Percentiles rank a stretch among this genome's conserved stretches.
phyloP scores from a whole-genome alignment of 495 filamentous ascomycete genomes.

The Darksidea phi region DNA sequence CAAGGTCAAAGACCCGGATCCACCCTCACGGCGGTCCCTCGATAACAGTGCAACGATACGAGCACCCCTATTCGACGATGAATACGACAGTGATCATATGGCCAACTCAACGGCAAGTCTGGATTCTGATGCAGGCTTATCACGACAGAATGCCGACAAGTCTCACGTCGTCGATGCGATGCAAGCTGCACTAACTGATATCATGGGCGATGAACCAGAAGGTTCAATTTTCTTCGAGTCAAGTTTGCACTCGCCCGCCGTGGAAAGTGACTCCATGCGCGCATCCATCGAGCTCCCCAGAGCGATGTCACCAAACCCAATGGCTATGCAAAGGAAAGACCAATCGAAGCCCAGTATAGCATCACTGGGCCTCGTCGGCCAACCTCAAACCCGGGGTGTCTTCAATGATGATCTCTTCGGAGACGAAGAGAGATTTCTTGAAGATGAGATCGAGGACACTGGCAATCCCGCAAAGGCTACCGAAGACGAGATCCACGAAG shows the following conservation, averaged over 20 bases:
- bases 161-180: conserved; percentile 79
- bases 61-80: conserved; percentile 62
- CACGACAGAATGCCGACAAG: conserved; percentile 41
- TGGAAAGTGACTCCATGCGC: conserved; percentile 52
- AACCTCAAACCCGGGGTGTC: conserved; percentile 76
- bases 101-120: conserved; percentile 61
- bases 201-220: conserved; percentile 74
- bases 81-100: conserved; percentile 63
- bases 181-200: conserved; percentile 91
- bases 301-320: conserved; percentile 41
- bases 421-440: conserved; percentile 81
- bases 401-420: conserved; percentile 93
- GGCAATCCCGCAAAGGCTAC: conserved; percentile 48
- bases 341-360: conserved; percentile 76
- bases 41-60: conserved; percentile 54
- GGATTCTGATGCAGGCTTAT: conserved; percentile 43
- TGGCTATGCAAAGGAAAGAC: conserved; percentile 49
- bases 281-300: conserved; percentile 55
- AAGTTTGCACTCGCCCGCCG: conserved; percentile 46
- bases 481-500: conserved; percentile 87
- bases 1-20: conserved; percentile 44
- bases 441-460: conserved; percentile 79
- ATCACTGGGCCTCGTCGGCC: conserved; percentile 83
- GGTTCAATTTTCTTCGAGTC: conserved; percentile 51
- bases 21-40: conserved; percentile 55